Evolutionary conservation across 257 asterid genomes (phyloP), one percentile per base, ranked within the genome.

Genomic region (Schizonepeta tenuifolia): DNA sequence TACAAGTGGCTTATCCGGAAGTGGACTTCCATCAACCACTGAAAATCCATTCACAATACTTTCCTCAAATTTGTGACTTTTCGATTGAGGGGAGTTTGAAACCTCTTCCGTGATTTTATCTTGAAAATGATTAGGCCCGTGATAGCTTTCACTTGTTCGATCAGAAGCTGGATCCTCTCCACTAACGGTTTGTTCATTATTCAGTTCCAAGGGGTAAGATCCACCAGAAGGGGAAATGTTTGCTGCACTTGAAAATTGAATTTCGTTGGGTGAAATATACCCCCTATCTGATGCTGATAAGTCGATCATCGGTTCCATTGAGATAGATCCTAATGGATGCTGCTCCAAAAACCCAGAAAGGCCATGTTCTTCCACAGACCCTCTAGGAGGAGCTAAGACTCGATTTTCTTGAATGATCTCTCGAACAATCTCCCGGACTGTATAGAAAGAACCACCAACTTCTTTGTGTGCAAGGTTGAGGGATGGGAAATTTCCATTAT

Each of bases 381-480:
- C 80, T 67, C 78, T 90, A 65, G 93, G 87, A 70, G 98, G 96
- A 77, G 93, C 97, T 75, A 90, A 79, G 56, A 90, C 92, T 83
- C 86, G 85, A 77, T 92, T 92, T 75, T 92, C 98, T 76, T 92
- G 98, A 80, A 92, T 92, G 40, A 92, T 83, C 79, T 92, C 98
- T 53, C 98, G 78, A 70, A 92, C 95, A 75, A 88, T 81, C 82
- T 92, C 97, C 60, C 98, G 83, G 24, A 92, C 97, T 3, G 86
- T 90, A 78, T 92, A 92, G 85, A 88, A 92, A 35, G 98, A 92
- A 69, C 98, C 97, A 61, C 97, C 98, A 72, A 92, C 98, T 87
- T 92, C 97, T 75, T 88, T 90, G 84, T 92, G 98, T 47, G 98
- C 78, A 76, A 92, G 88, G 81, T 83, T 92, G 80, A 92, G 88